These are phyloP conservation scores for Erodium maritimum DNA, from an alignment of 345 rosid species.

Conservation along the genomic window DNA sequence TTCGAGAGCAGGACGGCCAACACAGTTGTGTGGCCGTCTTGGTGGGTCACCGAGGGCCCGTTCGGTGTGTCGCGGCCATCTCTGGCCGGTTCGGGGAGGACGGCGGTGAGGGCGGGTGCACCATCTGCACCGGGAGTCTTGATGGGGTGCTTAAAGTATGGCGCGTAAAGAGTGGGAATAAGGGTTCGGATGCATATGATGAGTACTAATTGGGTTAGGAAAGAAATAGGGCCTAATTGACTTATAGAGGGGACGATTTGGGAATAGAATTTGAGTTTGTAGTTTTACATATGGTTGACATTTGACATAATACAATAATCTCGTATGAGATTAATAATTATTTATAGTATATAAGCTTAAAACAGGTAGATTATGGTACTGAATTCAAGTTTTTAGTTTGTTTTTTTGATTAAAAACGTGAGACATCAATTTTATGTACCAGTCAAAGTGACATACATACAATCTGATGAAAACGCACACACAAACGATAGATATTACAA, in stretches of 20 bases:
- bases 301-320: not conserved
- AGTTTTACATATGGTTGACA: not conserved
- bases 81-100: conserved; percentile 14
- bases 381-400: no score
- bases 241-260: not conserved
- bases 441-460: no score
- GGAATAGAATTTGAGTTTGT: not conserved
- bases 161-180: conserved; percentile 13
- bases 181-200: not conserved
- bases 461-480: no score
- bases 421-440: no score
- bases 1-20: conserved; percentile 26
- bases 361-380: no score
- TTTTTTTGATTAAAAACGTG: no score
- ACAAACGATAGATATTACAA: no score
- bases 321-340: no score
- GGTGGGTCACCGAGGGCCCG: conserved; percentile 33
- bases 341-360: no score
- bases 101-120: conserved; percentile 23
- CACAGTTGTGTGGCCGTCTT: conserved; percentile 25
- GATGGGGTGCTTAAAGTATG: conserved; percentile 44
- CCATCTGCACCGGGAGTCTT: conserved; percentile 41
- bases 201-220: not conserved
- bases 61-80: conserved; percentile 26
- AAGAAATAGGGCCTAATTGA: no score